Evolutionary conservation across 2,329 filamentous ascomycete genomes (phyloP).

Genomic region (Aspergillus pseudoviridinutans): DNA sequence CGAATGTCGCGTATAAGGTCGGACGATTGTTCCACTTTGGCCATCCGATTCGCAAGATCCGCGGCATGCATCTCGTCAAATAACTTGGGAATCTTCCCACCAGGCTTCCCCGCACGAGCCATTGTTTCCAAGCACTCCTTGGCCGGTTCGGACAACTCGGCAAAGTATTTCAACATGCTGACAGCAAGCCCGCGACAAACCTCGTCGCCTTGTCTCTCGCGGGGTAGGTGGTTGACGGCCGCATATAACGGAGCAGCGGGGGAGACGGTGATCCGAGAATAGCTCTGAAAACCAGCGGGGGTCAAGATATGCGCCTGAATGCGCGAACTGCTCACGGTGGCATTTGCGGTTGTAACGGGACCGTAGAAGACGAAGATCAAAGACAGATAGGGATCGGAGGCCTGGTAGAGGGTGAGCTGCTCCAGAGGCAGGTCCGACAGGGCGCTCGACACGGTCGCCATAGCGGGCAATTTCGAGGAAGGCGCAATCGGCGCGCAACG

Average conservation of each 20-base stretch:
- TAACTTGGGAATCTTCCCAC: slow-evolving; percentile 62
- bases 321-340: slow-evolving; percentile 81
- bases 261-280: slow-evolving; percentile 85
- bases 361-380: slow-evolving; percentile 88
- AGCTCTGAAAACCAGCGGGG: slow-evolving; percentile 82
- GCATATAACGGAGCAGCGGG: slow-evolving; percentile 88
- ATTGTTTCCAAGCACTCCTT: slow-evolving; percentile 64
- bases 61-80: slow-evolving; percentile 93
- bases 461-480: slow-evolving; percentile 42
- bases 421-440: slow-evolving; percentile 73
- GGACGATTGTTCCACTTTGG: slow-evolving; percentile 69
- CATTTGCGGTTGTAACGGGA: slow-evolving; percentile 82
- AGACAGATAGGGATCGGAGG: slow-evolving; percentile 76
- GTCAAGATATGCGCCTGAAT: slow-evolving; percentile 93
- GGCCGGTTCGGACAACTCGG: slow-evolving; percentile 72
- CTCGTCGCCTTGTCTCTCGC: slow-evolving; percentile 94
- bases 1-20: slow-evolving; percentile 71
- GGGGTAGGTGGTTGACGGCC: slow-evolving; percentile 83
- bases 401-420: slow-evolving; percentile 81
- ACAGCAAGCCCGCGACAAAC: slow-evolving; percentile 87
- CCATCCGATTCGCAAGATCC: slow-evolving; percentile 80
- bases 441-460: slow-evolving; percentile 79
- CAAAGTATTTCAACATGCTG: slow-evolving; percentile 90
- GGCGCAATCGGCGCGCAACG: slow-evolving; percentile 8
- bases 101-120: slow-evolving; percentile 50